Conservation (phyloP, 208 protist species). For the Tritrichomonas foetus region DNA sequence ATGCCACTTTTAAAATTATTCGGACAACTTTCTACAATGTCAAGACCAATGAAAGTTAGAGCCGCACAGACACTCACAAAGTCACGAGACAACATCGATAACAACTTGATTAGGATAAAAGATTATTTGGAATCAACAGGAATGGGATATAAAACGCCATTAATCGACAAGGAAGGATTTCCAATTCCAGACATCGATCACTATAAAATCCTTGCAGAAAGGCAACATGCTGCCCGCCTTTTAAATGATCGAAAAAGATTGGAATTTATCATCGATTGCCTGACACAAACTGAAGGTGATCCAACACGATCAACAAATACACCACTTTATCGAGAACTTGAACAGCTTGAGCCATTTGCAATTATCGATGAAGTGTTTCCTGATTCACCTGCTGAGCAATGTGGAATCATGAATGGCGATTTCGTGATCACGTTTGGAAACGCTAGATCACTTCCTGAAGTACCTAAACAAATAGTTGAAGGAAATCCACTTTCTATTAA, state of each 20-base stretch:
- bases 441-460: neutral
- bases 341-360: neutral
- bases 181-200: conserved; percentile 12
- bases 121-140: neutral
- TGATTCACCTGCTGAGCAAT: neutral
- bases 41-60: no score
- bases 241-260: conserved; percentile 17
- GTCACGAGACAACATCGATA: neutral
- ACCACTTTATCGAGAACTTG: neutral
- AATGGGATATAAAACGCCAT: neutral
- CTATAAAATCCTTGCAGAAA: neutral
- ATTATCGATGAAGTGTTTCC: neutral
- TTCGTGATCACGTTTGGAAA: neutral
- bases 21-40: no score
- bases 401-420: neutral
- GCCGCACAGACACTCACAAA: neutral
- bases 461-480: neutral
- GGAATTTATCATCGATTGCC: neutral
- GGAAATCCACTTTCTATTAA: neutral
- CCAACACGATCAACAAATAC: no score
- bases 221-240: neutral
- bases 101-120: neutral
- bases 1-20: no score
- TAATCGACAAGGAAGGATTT: conserved; percentile 23
- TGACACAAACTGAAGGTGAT: neutral